Base-by-base conservation (phyloP, 257 asterid genomes). In the Leonotis leonurus region DNA sequence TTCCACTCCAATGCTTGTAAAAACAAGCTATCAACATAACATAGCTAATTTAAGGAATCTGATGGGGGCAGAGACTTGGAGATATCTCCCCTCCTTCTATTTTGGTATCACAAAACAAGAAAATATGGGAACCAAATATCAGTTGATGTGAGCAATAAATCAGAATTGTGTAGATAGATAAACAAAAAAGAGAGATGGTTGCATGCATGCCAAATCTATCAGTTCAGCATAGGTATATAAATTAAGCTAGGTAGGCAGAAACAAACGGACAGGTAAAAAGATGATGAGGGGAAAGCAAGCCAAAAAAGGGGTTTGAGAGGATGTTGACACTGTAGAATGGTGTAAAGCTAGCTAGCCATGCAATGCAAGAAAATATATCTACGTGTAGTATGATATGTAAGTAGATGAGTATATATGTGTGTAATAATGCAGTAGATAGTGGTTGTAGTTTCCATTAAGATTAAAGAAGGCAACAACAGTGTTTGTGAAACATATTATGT, bases 311-410 rank as follows among this genome's bases (percentile, higher is more conserved):
- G 52, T 30, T 68, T 78, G 83, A 81, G 70, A 74, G 80, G 82
- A 80, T 76, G 78, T 67, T 78, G 82, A 75, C 78, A 81, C 89
- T 81, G 87, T 79, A 22, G 61, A 54, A 48, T 55, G 20, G 20
- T 44, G 26, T 32, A 30, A 64, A 6, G 36, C 24, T n/a, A n/a
- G n/a, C n/a, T n/a, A n/a, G n/a, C n/a, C n/a, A n/a, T n/a, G n/a
- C n/a, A n/a, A n/a, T n/a, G n/a, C n/a, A n/a, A n/a, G n/a, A n/a
- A n/a, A n/a, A n/a, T n/a, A n/a, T n/a, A n/a, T n/a, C n/a, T n/a
- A n/a, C n/a, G n/a, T n/a, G n/a, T n/a, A n/a, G n/a, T n/a, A n/a
- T n/a, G n/a, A 39, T n/a, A 26, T 3, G 6, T 3, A 32, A 2
- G 39, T 33, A 33, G 8, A 18, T 18, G 33, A 9, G 18, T 8